Evolutionary conservation across 306 rosid genomes (phyloP).

Genomic region (Quercus cerris): DNA sequence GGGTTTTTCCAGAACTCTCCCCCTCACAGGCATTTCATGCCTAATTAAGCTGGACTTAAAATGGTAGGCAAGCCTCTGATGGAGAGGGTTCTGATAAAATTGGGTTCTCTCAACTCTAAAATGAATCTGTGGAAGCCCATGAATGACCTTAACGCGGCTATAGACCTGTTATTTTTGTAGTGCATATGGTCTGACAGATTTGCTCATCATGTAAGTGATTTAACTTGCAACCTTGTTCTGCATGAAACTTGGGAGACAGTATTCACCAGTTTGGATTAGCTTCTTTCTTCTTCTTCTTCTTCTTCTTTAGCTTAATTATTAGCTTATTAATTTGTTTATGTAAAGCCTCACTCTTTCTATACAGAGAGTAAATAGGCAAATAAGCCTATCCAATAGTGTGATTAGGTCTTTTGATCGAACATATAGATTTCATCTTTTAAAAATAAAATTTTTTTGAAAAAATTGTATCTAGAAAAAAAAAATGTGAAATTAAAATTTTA

Average conservation of each 20-base stretch:
- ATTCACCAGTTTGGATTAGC: too few species aligned
- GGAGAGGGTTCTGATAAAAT: not conserved
- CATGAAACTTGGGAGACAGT: too few species aligned
- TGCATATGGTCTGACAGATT: not conserved
- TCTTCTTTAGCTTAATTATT: too few species aligned
- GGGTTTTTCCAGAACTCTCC: not conserved
- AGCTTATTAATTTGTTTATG: too few species aligned
- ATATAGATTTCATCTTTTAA: not conserved
- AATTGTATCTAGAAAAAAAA: too few species aligned
- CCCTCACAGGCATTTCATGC: not conserved
- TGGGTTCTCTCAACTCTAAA: not conserved
- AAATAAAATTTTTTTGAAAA: too few species aligned
- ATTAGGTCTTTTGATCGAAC: not conserved
- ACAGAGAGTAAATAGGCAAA: not conserved
- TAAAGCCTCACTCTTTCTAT: not conserved
- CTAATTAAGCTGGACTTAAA: not conserved
- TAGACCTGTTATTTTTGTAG: too few species aligned
- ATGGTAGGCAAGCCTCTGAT: not conserved
- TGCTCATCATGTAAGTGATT: not conserved
- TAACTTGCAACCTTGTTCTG: not conserved
- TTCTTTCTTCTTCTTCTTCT: too few species aligned
- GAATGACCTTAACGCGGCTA: not conserved
- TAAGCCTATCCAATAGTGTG: not conserved
- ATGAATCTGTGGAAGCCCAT: not conserved
- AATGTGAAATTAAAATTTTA: too few species aligned